Evolutionary conservation across 192 early-diverging fungal species (phyloP).

Genomic region (Gigaspora rosea): DNA sequence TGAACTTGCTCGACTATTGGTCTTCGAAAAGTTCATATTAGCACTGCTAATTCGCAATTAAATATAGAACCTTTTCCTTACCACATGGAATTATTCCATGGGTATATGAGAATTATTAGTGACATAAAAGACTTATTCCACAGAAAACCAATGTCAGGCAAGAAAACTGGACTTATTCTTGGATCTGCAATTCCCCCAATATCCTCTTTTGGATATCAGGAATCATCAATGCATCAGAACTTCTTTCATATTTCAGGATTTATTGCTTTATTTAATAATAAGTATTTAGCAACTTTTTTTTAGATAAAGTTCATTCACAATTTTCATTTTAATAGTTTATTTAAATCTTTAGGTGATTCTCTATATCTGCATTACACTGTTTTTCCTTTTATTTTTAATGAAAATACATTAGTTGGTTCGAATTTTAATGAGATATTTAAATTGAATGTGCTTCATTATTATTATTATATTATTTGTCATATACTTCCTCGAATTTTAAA

Average conservation of each 20-base stretch:
- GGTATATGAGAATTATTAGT: constrained; percentile 20
- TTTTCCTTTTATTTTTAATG: no score
- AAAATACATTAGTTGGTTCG: no score
- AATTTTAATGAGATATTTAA: no score
- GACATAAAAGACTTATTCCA: constrained; percentile 23
- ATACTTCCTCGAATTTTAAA: no score
- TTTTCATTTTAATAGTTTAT: no score
- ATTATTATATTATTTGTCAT: no score
- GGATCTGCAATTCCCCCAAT: not conserved
- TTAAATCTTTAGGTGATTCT: no score
- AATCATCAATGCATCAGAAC: not conserved
- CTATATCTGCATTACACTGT: no score
- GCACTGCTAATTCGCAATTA: not conserved
- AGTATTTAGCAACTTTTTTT: no score
- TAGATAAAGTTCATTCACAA: no score
- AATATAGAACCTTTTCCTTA: constrained; percentile 30
- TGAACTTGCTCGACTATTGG: constrained; percentile 16
- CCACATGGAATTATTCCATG: constrained; percentile 33
- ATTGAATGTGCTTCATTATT: no score
- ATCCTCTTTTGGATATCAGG: not conserved
- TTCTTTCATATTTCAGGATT: constrained; percentile 25
- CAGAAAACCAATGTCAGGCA: constrained; percentile 21
- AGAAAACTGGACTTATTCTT: constrained; percentile 1
- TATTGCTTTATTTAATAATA: no score
- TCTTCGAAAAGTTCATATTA: constrained; percentile 32